Percentiles rank a stretch among this genome's conserved stretches.
Conservation (phyloP, 1,284 basidiomycete genomes). For the Irpex sp. region DNA sequence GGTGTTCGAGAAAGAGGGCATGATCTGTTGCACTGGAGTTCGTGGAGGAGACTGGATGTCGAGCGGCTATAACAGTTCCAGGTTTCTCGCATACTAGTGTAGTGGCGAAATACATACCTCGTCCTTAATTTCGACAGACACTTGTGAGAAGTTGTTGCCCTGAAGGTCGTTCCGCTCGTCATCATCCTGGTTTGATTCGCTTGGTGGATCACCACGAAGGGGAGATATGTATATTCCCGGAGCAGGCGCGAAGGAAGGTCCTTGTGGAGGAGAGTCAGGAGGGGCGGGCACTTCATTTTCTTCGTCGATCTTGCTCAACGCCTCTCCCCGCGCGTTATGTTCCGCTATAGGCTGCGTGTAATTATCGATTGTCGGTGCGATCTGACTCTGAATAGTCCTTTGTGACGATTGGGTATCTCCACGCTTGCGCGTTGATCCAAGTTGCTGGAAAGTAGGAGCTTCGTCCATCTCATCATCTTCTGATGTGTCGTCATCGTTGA, state of each 20-base stretch:
- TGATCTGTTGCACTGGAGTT: constrained; percentile 3
- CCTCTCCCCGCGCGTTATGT: no score
- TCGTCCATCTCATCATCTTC: neutral
- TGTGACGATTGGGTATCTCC: no score
- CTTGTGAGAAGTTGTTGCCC: neutral
- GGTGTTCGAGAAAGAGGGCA: neutral
- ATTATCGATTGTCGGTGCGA: neutral
- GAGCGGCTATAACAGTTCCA: neutral
- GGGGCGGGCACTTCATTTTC: neutral
- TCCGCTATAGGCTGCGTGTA: neutral
- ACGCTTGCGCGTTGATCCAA: neutral
- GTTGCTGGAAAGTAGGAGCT: neutral
- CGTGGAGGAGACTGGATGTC: neutral
- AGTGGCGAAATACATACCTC: neutral
- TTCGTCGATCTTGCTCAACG: no score
- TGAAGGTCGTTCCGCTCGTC: neutral
- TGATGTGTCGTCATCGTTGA: neutral
- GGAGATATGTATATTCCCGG: constrained; percentile 48
- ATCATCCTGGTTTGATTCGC: neutral
- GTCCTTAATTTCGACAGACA: neutral
- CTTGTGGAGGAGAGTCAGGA: neutral
- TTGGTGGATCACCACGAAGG: constrained; percentile 20
- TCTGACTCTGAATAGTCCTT: no score
- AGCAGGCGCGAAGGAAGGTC: constrained; percentile 36
- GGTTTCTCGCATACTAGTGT: neutral